Evolutionary conservation across 306 rosid species (phyloP), one percentile per base, ranked within the genome.

Genomic region (Spatholobus suberectus): DNA sequence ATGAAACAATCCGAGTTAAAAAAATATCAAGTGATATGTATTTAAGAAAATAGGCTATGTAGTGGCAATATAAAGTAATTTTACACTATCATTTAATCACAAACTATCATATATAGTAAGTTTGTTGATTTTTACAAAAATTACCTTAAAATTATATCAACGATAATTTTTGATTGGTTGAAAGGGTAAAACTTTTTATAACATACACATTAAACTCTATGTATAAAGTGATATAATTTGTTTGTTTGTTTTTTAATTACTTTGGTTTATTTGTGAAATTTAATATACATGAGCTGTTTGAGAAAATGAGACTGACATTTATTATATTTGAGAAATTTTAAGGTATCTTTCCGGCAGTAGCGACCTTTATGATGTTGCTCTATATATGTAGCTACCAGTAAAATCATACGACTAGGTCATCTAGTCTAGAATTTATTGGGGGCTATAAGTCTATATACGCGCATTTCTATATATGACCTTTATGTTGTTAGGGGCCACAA

Each of bases 191-290:
- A n/a, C n/a, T n/a, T n/a, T n/a, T n/a, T n/a, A n/a, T n/a, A n/a
- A n/a, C n/a, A n/a, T n/a, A n/a, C n/a, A n/a, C n/a, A n/a, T n/a
- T n/a, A n/a, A n/a, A n/a, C n/a, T n/a, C n/a, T n/a, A n/a, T n/a
- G 77, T 76, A 82, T 49, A 72, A 80, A 70, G 77, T 82, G 57
- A 85, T 86, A 73, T 90, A 63, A 88, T 63, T 41, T 65, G 0
- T 23, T 46, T 74, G 34, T 69, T 61, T 61, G 1, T 54, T 35
- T 17, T n/a, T 18, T n/a, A n/a, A n/a, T 37, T 17, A 10, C 43
- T 14, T 2, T 34, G 14, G 47, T 34, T 11, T 37, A 15, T 32
- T 52, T 6, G 11, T 76, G 82, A 29, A 70, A 9, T 63, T 62
- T 13, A 13, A 29, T 62, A 62, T 59, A 14, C 37, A 59, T 10